phyloP scores from a whole-genome alignment of 1,284 basidiomycete species.

The Anthracocystis panici-leucophaei region DNA sequence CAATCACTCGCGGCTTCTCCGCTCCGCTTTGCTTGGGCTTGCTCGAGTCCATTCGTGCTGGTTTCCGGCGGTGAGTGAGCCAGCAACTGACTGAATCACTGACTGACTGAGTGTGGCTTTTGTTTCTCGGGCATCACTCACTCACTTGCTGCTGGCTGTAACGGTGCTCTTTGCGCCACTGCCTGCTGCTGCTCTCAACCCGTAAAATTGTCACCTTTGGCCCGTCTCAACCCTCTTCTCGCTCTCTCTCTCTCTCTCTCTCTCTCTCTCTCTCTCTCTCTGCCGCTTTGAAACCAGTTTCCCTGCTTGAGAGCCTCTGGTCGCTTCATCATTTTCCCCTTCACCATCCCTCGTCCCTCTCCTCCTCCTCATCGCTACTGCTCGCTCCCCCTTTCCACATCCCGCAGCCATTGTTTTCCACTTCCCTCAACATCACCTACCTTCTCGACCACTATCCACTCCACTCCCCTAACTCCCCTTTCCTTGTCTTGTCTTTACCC shows the following conservation, averaged over 20 bases:
- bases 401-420: constrained; percentile 1
- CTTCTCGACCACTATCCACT: constrained; percentile 26
- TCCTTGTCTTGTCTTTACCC: not conserved
- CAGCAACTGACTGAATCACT: too few species aligned
- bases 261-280: not conserved
- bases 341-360: not conserved
- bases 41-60: not conserved
- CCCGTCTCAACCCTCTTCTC: not conserved
- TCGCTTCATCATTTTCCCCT: not conserved
- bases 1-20: constrained; percentile 1
- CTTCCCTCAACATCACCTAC: constrained; percentile 8
- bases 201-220: too few species aligned
- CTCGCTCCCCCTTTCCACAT: not conserved
- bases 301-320: constrained; percentile 3
- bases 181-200: too few species aligned
- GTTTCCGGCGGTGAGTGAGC: not conserved
- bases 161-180: too few species aligned
- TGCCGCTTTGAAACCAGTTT: not conserved
- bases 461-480: constrained; percentile 5
- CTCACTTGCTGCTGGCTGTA: too few species aligned
- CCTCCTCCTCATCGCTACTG: constrained; percentile 6
- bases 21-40: not conserved
- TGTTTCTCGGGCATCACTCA: too few species aligned
- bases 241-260: not conserved
- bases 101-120: too few species aligned